Evolutionary conservation across 495 filamentous ascomycete genomes (phyloP), one percentile per base, ranked within the genome.

Genomic region (Parmelia sp.): DNA sequence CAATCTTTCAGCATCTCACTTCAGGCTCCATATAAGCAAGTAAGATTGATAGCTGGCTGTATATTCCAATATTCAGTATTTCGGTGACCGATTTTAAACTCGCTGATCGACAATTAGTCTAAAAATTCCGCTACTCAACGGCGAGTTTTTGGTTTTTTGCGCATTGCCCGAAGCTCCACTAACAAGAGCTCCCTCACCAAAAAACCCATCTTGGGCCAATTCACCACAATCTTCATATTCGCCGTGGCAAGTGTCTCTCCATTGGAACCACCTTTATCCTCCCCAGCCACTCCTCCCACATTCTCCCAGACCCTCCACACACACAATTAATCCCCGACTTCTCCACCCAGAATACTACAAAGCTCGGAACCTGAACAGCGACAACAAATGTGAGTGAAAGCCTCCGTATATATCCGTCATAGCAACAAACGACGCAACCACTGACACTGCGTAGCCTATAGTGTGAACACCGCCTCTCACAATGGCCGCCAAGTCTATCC

Each of bases 401-500:
- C 61, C 37, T 35, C 25, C 19, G 25, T 10, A 63, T 42, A 8
- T 58, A 19, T 53, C 40, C 11, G 45, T 53, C 47, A 61, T n/a
- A n/a, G n/a, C 21, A 40, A 33, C 9, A 33, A 51, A 37, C 36
- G 31, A 40, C 58, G 17, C 58, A 62, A 21, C 5, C n/a, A 27
- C 49, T 49, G 36, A 62, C 33, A 27, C 36, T 57, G n/a, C 60
- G 37, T 60, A 56, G 44, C 19, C 42, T 40, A 40, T 10, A 35
- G 27, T 56, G 39, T 14, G 14, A 37, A 15, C 40, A 45, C 40
- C 35, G 27, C 37, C 17, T 39, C 69, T 64, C 73, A 82, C 73
- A 82, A 98, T 99, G 94, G 95, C 94, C 76, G 95, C 94, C 78
- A 99, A 99, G 80, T 88, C 93, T 65, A 97, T 99, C 73, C 79